A percentile compares a stretch with the other conserved stretches of the same genome.
Conservation (phyloP, 2,329 filamentous ascomycete genomes). For the Lecanicillium sp. region DNA sequence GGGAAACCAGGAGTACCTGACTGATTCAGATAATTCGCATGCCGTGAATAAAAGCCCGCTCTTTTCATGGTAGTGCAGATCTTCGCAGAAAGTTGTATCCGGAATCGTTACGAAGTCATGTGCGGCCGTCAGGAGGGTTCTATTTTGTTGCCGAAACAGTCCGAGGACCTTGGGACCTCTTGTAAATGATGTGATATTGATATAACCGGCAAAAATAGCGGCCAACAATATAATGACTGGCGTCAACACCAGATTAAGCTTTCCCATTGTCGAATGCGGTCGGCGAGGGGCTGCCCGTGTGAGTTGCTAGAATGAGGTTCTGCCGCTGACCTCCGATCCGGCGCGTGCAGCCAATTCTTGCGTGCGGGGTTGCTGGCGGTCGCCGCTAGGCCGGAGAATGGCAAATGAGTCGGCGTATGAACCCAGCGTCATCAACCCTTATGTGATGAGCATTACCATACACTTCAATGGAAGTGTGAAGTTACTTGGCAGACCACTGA, state of each 20-base stretch:
- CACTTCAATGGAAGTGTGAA: too few species aligned
- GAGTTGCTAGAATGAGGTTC: too few species aligned
- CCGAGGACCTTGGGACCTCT: conserved; percentile 15
- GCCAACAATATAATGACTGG: background rate
- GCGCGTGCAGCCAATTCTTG: too few species aligned
- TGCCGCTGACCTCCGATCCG: too few species aligned
- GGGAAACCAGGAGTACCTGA: conserved; percentile 46
- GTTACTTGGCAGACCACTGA: too few species aligned
- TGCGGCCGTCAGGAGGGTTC: conserved; percentile 6
- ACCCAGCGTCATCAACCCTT: too few species aligned
- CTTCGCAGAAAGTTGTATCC: conserved; percentile 51
- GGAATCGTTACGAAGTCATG: conserved; percentile 33
- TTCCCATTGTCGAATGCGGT: conserved; percentile 5
- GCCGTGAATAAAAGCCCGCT: conserved; percentile 46
- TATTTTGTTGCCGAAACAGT: conserved; percentile 18
- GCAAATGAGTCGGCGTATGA: too few species aligned
- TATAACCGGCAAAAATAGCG: conserved; percentile 1
- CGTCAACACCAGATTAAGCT: background rate
- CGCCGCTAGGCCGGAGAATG: too few species aligned
- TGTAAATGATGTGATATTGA: too few species aligned
- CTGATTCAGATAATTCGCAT: conserved; percentile 37
- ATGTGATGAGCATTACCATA: too few species aligned
- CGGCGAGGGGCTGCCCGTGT: too few species aligned
- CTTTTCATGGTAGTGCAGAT: conserved; percentile 45
- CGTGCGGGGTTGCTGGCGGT: too few species aligned